Evolutionary conservation across 257 asterid species (phyloP).

Genomic region (Solanum pennellii): DNA sequence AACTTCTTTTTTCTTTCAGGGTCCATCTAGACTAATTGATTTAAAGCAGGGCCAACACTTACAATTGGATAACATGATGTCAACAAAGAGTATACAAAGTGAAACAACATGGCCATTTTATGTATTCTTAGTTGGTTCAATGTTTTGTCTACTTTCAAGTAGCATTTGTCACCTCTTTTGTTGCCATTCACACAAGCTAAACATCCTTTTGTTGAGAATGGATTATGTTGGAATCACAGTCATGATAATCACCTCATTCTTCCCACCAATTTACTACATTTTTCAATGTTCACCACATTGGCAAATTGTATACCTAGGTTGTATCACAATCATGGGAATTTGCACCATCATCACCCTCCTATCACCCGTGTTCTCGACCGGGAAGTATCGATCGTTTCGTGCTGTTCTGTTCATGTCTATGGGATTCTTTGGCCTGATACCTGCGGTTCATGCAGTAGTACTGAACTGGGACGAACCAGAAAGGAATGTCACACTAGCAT

Average conservation of each 20-base stretch:
- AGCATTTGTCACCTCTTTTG: slow-evolving; percentile 79
- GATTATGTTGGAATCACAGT: slow-evolving; percentile 85
- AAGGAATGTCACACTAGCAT: slow-evolving; percentile 36
- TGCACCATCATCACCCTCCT: slow-evolving; percentile 56
- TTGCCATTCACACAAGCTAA: slow-evolving; percentile 63
- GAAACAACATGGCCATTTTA: slow-evolving; percentile 77
- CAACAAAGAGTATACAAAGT: slow-evolving; percentile 8
- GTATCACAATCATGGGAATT: slow-evolving; percentile 61
- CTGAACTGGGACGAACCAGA: slow-evolving; percentile 75
- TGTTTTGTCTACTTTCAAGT: slow-evolving; percentile 91
- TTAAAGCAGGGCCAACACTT: slow-evolving; percentile 38
- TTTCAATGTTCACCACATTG: slow-evolving; percentile 77
- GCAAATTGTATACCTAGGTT: slow-evolving; percentile 62
- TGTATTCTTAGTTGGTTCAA: slow-evolving; percentile 62
- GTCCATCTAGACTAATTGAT: slow-evolving; percentile 32
- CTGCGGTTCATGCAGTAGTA: slow-evolving; percentile 51
- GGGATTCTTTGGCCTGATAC: slow-evolving; percentile 83
- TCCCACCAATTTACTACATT: slow-evolving; percentile 93
- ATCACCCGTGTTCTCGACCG: slow-evolving; percentile 53
- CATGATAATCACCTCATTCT: slow-evolving; percentile 93
- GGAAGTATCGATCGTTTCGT: slow-evolving; percentile 50
- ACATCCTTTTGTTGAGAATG: slow-evolving; percentile 47
- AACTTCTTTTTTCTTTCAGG: slow-evolving; percentile 25
- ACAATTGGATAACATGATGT: slow-evolving; percentile 9
- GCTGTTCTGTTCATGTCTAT: slow-evolving; percentile 65